A percentile compares a stretch with the other conserved stretches of the same genome.
phyloP scores from a whole-genome alignment of 1,284 basidiomycete genomes.

The Fomitopsis betulina region DNA sequence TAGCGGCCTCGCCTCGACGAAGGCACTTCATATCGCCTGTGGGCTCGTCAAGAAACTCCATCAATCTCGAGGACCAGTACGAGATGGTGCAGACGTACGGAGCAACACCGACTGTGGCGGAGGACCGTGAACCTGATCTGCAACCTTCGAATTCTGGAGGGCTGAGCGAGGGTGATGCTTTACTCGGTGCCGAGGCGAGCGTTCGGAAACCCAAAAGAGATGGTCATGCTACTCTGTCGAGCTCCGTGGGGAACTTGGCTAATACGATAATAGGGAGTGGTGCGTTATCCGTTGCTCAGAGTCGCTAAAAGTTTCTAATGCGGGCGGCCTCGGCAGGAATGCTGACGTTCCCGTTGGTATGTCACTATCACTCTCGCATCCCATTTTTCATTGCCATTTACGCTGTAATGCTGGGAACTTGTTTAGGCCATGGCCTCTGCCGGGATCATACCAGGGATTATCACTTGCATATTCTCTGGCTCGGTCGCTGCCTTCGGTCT shows the following conservation, averaged over 20 bases:
- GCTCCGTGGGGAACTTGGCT: constrained; percentile 71
- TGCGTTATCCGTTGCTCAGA: constrained; percentile 30
- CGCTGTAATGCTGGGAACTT: constrained; percentile 7
- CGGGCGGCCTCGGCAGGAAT: constrained; percentile 48
- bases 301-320: constrained; percentile 6
- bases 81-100: constrained; percentile 68
- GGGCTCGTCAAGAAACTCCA: constrained; percentile 8
- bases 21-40: background rate
- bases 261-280: constrained; percentile 91
- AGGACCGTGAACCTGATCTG: constrained; percentile 10
- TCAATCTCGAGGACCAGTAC: constrained; percentile 29
- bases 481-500: constrained; percentile 81
- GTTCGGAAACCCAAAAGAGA: constrained; percentile 36
- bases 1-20: background rate
- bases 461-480: constrained; percentile 88
- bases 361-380: constrained; percentile 13
- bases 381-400: background rate
- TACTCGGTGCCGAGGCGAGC: constrained; percentile 43
- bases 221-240: constrained; percentile 62
- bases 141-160: constrained; percentile 11
- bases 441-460: constrained; percentile 81
- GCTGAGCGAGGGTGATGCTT: constrained; percentile 39
- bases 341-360: constrained; percentile 77
- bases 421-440: constrained; percentile 78
- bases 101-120: constrained; percentile 28